Base-by-base conservation (phyloP, 23 red algal genomes). In the Agarophyton chilense region DNA sequence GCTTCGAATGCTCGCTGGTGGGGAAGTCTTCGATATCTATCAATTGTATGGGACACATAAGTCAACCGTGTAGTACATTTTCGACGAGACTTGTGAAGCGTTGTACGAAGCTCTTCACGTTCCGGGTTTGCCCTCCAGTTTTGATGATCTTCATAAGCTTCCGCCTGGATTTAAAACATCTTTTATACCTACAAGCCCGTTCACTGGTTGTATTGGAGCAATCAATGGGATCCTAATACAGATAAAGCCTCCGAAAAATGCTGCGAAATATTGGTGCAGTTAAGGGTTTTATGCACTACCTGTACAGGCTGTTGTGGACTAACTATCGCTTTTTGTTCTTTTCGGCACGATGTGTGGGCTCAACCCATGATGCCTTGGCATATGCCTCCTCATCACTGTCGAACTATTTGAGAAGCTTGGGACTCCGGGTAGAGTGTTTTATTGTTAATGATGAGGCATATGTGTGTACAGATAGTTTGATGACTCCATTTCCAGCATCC, bases 221-320 rank as follows among this genome's bases (percentile, higher is more conserved):
- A 45, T 67, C 11, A 50, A 83, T 84, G 81, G 81, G 4, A 84
- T 84, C 38, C 19, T 36, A 5, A 67, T 70, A 11, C 10, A 40
- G 41, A 84, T 68, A 32, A 39, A 14, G 24, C 56, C 60, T 4
- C 19, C 17, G 13, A 19, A 7, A 40, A 67, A 84, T n/a, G 55
- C 81, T 36, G 42, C 38, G 2, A 66, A 60, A 35, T 64, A 2
- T 83, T 63, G 35, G 53, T 62, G 58, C n/a, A 50, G 51, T 33
- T 66, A 83, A 12, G 55, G 54, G 4, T 83, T 4, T 31, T 67
- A 41, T 31, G 79, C 79, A n/a, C 22, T 83, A 43, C 79, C 79
- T 39, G 56, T 83, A 66, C 79, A 64, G 40, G 79, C 79, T 18
- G 79, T 83, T 62, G 18, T 83, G 6, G 61, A 66, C 16, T 66